Conservation (phyloP, 2,329 filamentous ascomycete species). For the Sporothrix euskadiensis region DNA sequence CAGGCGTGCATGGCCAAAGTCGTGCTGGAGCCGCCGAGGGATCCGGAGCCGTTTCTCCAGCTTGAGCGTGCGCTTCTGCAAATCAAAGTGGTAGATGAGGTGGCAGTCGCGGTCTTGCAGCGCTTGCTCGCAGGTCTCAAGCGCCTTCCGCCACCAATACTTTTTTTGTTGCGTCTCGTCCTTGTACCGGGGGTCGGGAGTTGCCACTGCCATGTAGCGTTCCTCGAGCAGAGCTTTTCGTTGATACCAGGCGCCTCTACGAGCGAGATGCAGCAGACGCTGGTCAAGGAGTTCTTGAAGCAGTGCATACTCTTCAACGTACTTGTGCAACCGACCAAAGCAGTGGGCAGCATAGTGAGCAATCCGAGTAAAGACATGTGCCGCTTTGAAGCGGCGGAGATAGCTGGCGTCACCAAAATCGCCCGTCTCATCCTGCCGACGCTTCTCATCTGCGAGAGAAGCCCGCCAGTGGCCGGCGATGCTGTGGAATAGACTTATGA, state of each 20-base stretch:
- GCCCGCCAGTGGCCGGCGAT: conserved; percentile 79
- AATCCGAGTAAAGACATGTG: conserved; percentile 90
- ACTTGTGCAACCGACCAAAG: conserved; percentile 77
- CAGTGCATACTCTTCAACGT: conserved; percentile 73
- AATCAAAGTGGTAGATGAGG: conserved; percentile 87
- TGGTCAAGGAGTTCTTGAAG: conserved; percentile 76
- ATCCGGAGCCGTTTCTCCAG: conserved; percentile 82
- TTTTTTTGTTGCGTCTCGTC: conserved; percentile 64
- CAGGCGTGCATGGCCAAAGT: conserved; percentile 84
- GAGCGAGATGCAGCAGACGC: conserved; percentile 77
- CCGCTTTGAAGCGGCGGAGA: conserved; percentile 82
- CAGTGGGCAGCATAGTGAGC: conserved; percentile 82
- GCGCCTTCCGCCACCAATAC: conserved; percentile 75
- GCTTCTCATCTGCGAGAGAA: conserved; percentile 71
- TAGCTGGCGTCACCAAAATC: conserved; percentile 85
- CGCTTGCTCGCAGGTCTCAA: conserved; percentile 79
- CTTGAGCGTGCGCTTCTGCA: conserved; percentile 91
- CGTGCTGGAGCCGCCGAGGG: conserved; percentile 82
- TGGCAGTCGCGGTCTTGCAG: conserved; percentile 88
- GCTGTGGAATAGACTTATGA: conserved; percentile 70
- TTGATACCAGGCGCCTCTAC: conserved; percentile 92
- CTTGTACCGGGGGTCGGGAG: conserved; percentile 42
- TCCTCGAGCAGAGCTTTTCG: conserved; percentile 92
- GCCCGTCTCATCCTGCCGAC: conserved; percentile 75
- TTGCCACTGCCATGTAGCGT: conserved; percentile 78